These are phyloP conservation scores for Xylariaceae sp. DNA, from an alignment of 2,329 filamentous ascomycete species.

Conservation along the genomic window DNA sequence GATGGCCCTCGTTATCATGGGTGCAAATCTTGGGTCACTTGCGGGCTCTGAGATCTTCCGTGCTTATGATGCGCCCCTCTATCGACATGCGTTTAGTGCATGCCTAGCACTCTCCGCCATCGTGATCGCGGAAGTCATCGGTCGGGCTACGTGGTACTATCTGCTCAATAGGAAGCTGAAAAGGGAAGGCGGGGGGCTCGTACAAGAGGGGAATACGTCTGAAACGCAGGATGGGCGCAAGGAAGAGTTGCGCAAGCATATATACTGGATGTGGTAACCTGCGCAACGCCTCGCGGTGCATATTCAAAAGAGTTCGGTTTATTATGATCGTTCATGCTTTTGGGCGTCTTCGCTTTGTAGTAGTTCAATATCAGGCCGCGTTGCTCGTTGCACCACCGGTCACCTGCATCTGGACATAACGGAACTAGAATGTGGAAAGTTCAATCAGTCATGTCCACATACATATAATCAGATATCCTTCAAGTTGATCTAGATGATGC, in stretches of 20 bases:
- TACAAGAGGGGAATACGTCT: constrained; percentile 13
- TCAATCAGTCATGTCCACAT: too few relatives aligned
- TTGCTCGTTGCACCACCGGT: too few relatives aligned
- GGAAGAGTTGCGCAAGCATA: constrained; percentile 20
- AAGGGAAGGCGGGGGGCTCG: constrained; percentile 7
- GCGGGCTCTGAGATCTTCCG: constrained; percentile 27
- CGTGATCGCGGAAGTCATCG: constrained; percentile 16
- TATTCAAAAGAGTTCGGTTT: too few relatives aligned
- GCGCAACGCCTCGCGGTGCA: too few relatives aligned
- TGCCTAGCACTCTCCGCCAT: constrained; percentile 21
- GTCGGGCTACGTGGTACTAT: constrained; percentile 21
- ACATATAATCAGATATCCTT: too few relatives aligned
- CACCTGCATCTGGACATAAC: too few relatives aligned
- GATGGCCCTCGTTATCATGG: constrained; percentile 31
- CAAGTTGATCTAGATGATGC: too few relatives aligned
- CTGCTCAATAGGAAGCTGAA: constrained; percentile 20
- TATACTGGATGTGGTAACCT: constrained; percentile 24
- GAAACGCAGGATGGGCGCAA: constrained; percentile 16
- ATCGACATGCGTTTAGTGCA: constrained; percentile 23
- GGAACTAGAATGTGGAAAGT: too few relatives aligned
- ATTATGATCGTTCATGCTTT: too few relatives aligned
- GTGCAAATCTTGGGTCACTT: constrained; percentile 24
- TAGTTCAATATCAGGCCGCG: too few relatives aligned
- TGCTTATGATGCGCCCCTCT: constrained; percentile 26
- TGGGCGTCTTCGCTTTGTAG: too few relatives aligned